Conservation (phyloP, 1,139 yeast species). For the Zygoascus meyerae region DNA sequence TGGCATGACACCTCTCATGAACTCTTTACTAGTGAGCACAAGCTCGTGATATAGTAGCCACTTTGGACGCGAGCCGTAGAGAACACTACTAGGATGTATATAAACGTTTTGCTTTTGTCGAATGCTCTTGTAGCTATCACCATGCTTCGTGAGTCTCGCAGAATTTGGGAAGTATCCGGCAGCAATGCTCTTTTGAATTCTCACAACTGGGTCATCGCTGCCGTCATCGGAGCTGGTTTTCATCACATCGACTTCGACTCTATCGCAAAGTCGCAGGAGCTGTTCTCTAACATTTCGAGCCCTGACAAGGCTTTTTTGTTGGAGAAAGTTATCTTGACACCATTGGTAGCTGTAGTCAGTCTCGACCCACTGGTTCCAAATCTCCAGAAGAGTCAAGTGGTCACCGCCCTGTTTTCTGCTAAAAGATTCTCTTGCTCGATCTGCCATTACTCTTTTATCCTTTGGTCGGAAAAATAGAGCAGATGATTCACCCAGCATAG, state of each 20-base stretch:
- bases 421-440: constrained; percentile 53
- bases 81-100: constrained; percentile 77
- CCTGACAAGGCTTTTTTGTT: constrained; percentile 63
- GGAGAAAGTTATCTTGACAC: constrained; percentile 84
- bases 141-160: constrained; percentile 63
- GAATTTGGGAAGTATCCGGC: constrained; percentile 82
- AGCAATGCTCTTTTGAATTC: constrained; percentile 61
- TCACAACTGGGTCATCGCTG: constrained; percentile 24
- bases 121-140: constrained; percentile 62
- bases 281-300: constrained; percentile 73
- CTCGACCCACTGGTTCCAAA: constrained; percentile 73
- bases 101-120: constrained; percentile 60
- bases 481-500: constrained; percentile 80
- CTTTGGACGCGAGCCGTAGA: constrained; percentile 57
- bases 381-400: constrained; percentile 65
- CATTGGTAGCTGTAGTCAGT: constrained; percentile 68
- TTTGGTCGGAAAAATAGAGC: constrained; percentile 69
- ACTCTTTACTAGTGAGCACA: constrained; percentile 82
- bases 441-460: constrained; percentile 62
- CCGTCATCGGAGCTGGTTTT: constrained; percentile 24
- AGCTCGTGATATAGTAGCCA: constrained; percentile 75
- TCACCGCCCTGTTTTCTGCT: constrained; percentile 58
- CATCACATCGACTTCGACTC: constrained; percentile 45
- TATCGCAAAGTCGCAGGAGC: constrained; percentile 53
- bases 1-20: constrained; percentile 78